Conservation (phyloP, 305 asterid genomes). For the Stenogyne calaminthoides region DNA sequence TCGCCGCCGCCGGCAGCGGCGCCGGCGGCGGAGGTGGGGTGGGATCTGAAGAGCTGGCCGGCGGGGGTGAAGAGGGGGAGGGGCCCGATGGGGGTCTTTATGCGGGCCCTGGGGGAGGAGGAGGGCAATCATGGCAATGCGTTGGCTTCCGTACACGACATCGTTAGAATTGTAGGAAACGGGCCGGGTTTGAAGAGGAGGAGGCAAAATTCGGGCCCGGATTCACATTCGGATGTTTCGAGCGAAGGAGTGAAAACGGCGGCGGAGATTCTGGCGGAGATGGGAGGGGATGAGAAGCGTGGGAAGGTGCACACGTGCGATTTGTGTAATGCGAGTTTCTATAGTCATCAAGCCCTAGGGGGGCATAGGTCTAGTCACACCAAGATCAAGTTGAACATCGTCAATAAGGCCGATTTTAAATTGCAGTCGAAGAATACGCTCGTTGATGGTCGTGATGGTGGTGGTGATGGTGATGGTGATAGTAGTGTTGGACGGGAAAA, state of each 20-base stretch:
- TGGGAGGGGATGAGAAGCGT: neutral
- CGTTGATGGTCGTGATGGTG: neutral
- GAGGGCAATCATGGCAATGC: neutral
- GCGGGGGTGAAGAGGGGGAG: conserved; percentile 33
- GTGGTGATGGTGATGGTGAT: too few species aligned
- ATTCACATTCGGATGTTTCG: too few species aligned
- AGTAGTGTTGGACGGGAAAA: neutral
- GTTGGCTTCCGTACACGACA: conserved; percentile 24
- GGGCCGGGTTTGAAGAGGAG: too few species aligned
- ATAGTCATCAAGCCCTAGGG: conserved; percentile 53
- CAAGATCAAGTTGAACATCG: conserved; percentile 37
- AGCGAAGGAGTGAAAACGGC: neutral
- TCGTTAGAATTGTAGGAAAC: conserved; percentile 23
- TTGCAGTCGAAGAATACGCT: neutral
- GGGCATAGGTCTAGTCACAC: conserved; percentile 66
- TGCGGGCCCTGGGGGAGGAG: neutral
- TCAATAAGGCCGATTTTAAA: too few species aligned
- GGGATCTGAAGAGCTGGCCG: conserved; percentile 39
- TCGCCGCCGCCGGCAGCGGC: neutral
- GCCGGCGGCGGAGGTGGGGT: too few species aligned
- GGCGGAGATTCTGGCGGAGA: neutral
- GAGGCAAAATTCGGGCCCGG: neutral
- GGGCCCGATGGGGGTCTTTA: neutral
- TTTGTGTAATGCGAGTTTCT: conserved; percentile 36
- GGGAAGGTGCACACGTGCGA: conserved; percentile 28